Conservation (phyloP, 768 basidiomycete species). For the Pulveroboletus ravenelii region DNA sequence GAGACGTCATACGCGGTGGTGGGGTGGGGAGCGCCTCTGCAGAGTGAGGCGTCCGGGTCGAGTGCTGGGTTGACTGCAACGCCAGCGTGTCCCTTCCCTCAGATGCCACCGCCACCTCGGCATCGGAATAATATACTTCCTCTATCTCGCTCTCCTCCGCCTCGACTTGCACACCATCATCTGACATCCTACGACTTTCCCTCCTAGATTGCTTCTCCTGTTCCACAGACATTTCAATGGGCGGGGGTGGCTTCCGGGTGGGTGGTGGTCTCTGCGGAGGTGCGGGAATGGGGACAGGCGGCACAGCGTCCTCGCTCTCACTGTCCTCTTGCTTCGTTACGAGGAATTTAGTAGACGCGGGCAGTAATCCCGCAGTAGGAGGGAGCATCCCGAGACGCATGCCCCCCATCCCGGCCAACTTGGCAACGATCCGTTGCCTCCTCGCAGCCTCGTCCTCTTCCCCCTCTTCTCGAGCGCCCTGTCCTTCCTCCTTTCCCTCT, state of each 20-base stretch:
- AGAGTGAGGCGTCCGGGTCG: constrained; percentile 19
- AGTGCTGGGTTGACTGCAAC: constrained; percentile 49
- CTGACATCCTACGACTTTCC: constrained; percentile 42
- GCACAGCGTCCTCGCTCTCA: constrained; percentile 24
- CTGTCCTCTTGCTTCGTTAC: constrained; percentile 25
- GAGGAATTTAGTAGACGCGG: constrained; percentile 13
- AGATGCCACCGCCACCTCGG: constrained; percentile 23
- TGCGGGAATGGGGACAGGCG: constrained; percentile 30
- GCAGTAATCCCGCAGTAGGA: constrained; percentile 14
- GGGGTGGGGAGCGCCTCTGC: constrained; percentile 40
- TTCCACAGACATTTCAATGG: constrained; percentile 5
- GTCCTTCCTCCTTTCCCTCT: constrained; percentile 38
- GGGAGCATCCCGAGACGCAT: constrained; percentile 56
- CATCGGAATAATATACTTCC: constrained; percentile 58
- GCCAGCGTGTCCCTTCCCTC: constrained; percentile 45
- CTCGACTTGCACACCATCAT: constrained; percentile 62
- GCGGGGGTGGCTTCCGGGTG: constrained; percentile 26
- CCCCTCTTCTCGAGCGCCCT: too few relatives aligned
- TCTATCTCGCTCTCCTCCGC: constrained; percentile 72
- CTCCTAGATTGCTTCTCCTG: constrained; percentile 34
- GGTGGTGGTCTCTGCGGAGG: constrained; percentile 24
- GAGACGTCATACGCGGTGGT: constrained; percentile 38
- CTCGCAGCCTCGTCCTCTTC: constrained; percentile 50
- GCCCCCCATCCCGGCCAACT: constrained; percentile 52
- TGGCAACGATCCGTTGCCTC: constrained; percentile 48